Conservation (phyloP, 345 rosid species). For the Turnera subulata region DNA sequence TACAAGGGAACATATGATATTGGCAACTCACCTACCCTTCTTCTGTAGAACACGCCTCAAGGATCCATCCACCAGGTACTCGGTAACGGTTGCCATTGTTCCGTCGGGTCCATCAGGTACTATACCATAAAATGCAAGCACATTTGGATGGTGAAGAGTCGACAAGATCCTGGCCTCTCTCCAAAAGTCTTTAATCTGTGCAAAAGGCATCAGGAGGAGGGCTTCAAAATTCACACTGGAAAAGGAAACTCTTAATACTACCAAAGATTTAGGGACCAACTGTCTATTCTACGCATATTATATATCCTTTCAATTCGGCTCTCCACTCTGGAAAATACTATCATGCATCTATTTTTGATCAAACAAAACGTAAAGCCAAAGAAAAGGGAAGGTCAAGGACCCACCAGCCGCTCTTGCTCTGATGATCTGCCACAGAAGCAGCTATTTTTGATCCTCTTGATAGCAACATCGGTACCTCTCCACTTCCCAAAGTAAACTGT, state of each 20-base stretch:
- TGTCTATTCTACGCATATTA: background rate
- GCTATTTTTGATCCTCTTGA: constrained; percentile 81
- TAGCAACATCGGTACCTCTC: constrained; percentile 97
- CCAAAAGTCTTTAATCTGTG: constrained; percentile 79
- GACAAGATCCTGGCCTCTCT: constrained; percentile 88
- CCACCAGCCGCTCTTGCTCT: constrained; percentile 77
- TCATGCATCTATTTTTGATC: background rate
- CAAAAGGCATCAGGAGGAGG: no score
- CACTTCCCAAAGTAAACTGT: constrained; percentile 88
- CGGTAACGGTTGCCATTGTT: constrained; percentile 86
- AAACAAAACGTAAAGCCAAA: no score
- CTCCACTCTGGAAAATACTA: background rate
- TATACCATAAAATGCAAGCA: constrained; percentile 88
- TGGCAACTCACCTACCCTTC: constrained; percentile 51
- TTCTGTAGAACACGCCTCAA: constrained; percentile 65
- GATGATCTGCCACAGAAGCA: constrained; percentile 76
- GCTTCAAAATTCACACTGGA: background rate
- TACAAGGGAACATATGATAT: background rate
- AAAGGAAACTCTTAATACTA: background rate
- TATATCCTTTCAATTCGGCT: background rate
- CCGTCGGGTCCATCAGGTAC: constrained; percentile 88
- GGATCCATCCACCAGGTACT: constrained; percentile 90
- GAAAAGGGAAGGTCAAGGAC: constrained; percentile 11
- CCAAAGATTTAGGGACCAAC: background rate
- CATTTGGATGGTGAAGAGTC: constrained; percentile 92